These are phyloP conservation scores for Linderniella brevidens DNA, from an alignment of 257 asterid genomes.

Conservation along the genomic window DNA sequence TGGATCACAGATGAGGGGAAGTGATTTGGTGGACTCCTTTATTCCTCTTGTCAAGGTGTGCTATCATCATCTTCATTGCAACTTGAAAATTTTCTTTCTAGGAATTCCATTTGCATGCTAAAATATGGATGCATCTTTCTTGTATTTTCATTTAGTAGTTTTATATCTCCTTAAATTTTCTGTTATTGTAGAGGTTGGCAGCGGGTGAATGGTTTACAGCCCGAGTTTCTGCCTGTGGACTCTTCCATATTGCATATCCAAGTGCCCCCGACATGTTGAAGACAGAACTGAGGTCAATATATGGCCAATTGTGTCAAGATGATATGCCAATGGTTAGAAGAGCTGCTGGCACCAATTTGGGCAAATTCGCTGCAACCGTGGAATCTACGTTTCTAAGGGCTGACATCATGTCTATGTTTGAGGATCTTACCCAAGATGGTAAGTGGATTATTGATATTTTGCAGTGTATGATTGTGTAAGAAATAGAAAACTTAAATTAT, in stretches of 20 bases:
- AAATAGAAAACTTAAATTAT: no score
- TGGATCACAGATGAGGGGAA: constrained; percentile 80
- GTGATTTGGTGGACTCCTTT: constrained; percentile 48
- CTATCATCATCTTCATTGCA: neutral
- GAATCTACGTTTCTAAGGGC: constrained; percentile 27
- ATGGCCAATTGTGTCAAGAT: constrained; percentile 78
- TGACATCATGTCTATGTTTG: constrained; percentile 51
- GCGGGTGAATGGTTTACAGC: constrained; percentile 99
- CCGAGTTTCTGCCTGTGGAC: constrained; percentile 85
- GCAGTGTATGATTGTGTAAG: no score
- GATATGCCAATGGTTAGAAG: constrained; percentile 98
- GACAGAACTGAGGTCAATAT: constrained; percentile 67
- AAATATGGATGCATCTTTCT: neutral
- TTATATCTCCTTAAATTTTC: neutral
- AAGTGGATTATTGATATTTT: constrained; percentile 1
- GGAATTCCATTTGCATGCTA: no score
- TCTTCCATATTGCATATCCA: constrained; percentile 78
- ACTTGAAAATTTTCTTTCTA: no score
- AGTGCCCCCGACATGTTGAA: constrained; percentile 66
- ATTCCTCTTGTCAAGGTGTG: constrained; percentile 75
- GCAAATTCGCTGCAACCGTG: constrained; percentile 38
- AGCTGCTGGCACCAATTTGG: constrained; percentile 68
- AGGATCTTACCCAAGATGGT: constrained; percentile 70
- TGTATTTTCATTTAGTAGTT: no score
- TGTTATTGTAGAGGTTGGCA: constrained; percentile 52